A percentile compares a stretch with the other conserved stretches of the same genome.
Evolutionary conservation across 2,329 filamentous ascomycete genomes (phyloP).

Genomic region (Paracoccidioides lutzii): DNA sequence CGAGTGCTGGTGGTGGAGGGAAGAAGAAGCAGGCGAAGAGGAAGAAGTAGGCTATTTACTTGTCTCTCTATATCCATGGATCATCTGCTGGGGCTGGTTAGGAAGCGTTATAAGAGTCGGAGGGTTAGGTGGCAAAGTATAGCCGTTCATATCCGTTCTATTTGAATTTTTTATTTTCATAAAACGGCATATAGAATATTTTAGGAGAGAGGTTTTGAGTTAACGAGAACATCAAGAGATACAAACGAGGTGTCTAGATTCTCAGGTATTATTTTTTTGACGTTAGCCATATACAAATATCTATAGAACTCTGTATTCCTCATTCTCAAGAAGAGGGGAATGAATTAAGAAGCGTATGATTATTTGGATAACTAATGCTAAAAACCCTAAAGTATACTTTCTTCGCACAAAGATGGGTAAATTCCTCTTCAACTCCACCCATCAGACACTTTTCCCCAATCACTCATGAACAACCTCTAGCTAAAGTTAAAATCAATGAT

Average conservation of each 20-base stretch:
- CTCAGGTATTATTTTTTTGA: neutral
- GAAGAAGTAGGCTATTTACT: constrained; percentile 41
- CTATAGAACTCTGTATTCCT: neutral
- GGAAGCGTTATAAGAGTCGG: neutral
- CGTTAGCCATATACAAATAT: too few species aligned
- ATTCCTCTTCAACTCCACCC: neutral
- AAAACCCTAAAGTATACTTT: neutral
- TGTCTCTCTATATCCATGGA: neutral
- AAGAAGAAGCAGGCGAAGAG: constrained; percentile 64
- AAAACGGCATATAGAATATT: too few species aligned
- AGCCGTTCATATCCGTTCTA: neutral
- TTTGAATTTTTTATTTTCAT: neutral
- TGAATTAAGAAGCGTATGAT: neutral
- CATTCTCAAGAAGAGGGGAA: neutral
- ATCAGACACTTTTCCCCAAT: neutral
- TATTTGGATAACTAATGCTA: neutral
- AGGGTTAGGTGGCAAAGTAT: too few species aligned
- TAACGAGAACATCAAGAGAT: neutral
- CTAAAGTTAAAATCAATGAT: neutral
- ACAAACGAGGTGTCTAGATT: neutral
- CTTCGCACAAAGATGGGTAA: neutral
- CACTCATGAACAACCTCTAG: neutral
- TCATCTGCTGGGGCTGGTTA: neutral
- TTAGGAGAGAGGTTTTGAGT: too few species aligned
- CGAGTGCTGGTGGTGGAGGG: constrained; percentile 53